Evolutionary conservation across 805 yeast species (phyloP).

Genomic region (Yamadazyma kitorensis): DNA sequence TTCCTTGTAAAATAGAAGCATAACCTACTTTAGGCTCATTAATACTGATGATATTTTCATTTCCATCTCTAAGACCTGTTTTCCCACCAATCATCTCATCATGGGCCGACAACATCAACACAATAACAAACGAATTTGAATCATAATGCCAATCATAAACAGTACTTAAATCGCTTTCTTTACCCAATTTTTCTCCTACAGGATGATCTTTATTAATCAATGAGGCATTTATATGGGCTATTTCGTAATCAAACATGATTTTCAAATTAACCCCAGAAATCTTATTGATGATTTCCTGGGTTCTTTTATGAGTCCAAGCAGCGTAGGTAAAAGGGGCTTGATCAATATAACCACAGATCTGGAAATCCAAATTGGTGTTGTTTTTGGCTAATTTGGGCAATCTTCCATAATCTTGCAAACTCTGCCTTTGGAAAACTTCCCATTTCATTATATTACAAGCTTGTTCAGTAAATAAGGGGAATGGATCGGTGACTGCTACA

Average conservation of each 20-base stretch:
- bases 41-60: constrained; percentile 14
- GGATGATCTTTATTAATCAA: constrained; percentile 14
- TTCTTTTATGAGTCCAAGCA: constrained; percentile 29
- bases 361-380: constrained; percentile 28
- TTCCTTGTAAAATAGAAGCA: constrained; percentile 21
- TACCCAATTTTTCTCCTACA: constrained; percentile 8
- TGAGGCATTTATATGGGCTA: constrained; percentile 25
- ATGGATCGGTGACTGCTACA: constrained; percentile 30
- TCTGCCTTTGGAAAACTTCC: constrained; percentile 22
- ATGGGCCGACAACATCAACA: constrained; percentile 15
- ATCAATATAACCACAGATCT: constrained; percentile 22
- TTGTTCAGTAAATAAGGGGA: constrained; percentile 28
- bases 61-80: constrained; percentile 15
- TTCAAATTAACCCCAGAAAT: constrained; percentile 27
- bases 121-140: constrained; percentile 15
- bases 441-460: constrained; percentile 27
- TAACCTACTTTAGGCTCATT: constrained; percentile 21
- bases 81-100: constrained; percentile 16
- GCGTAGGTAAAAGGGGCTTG: constrained; percentile 22
- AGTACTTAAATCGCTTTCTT: constrained; percentile 7
- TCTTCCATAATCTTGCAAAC: constrained; percentile 21
- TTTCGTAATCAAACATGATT: constrained; percentile 25
- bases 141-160: constrained; percentile 18
- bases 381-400: constrained; percentile 22
- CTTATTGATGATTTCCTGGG: constrained; percentile 21